Conservation (phyloP, 2,329 filamentous ascomycete species). For the Beauveria asiatica region DNA sequence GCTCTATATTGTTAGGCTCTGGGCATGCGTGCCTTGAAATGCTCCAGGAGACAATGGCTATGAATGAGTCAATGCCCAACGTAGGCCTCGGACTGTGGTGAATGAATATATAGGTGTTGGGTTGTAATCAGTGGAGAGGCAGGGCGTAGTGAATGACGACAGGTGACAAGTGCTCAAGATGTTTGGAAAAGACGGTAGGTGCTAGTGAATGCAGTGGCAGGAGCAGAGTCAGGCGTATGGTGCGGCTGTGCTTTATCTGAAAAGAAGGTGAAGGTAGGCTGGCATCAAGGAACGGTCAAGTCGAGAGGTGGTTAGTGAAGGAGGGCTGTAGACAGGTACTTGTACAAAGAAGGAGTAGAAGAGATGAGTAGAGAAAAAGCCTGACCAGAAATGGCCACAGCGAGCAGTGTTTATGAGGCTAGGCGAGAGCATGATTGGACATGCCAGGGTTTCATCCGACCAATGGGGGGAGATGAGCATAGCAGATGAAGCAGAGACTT, state of each 20-base stretch:
- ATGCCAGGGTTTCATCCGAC: slow-evolving; percentile 22
- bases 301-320: slow-evolving; percentile 2
- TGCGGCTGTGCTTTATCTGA: background rate
- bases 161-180: background rate
- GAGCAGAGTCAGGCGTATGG: background rate
- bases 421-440: slow-evolving; percentile 27
- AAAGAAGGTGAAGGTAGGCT: slow-evolving; percentile 1
- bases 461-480: slow-evolving; percentile 25
- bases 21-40: background rate
- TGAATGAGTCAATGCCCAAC: slow-evolving; percentile 9
- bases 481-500: slow-evolving; percentile 26
- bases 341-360: slow-evolving; percentile 6
- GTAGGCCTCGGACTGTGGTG: background rate
- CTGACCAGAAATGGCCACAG: slow-evolving; percentile 14
- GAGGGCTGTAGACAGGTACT: slow-evolving; percentile 10
- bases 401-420: slow-evolving; percentile 21
- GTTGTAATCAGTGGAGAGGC: slow-evolving; percentile 3
- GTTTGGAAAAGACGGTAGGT: background rate
- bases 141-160: background rate
- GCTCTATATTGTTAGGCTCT: background rate
- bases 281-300: slow-evolving; percentile 6
- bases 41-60: background rate
- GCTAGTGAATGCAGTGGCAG: background rate
- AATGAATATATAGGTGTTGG: background rate
- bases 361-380: slow-evolving; percentile 4